Percentiles rank a stretch among this genome's conserved stretches.
phyloP scores from a whole-genome alignment of 352 stramenopile genomes.

The Phytophthora constricta region DNA sequence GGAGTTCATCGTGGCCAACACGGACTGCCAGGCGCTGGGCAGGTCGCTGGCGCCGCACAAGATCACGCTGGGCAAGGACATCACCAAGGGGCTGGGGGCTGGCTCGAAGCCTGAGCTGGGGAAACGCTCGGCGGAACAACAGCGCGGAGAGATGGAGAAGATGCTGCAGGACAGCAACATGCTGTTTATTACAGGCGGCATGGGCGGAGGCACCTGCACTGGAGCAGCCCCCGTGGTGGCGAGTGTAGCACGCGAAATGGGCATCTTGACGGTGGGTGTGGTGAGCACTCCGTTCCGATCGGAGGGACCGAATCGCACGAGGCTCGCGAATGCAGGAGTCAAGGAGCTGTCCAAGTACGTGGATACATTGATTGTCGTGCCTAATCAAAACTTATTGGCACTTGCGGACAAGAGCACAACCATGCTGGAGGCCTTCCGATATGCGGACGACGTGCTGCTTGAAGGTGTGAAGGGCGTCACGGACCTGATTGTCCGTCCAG shows the following conservation, averaged over 20 bases:
- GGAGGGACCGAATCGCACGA: constrained; percentile 94
- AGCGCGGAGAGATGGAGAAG: constrained; percentile 88
- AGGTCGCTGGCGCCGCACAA: constrained; percentile 80
- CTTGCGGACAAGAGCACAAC: constrained; percentile 94
- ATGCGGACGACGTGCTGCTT: constrained; percentile 95
- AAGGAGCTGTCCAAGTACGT: constrained; percentile 93
- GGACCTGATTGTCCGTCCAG: constrained; percentile 95
- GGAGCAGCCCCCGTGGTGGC: constrained; percentile 94
- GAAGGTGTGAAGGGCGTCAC: constrained; percentile 96
- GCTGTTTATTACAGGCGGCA: constrained; percentile 96
- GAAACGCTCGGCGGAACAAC: constrained; percentile 87
- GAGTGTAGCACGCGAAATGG: constrained; percentile 91
- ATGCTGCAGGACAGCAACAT: constrained; percentile 94
- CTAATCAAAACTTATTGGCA: constrained; percentile 96
- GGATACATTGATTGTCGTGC: constrained; percentile 97
- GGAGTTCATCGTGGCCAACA: constrained; percentile 97
- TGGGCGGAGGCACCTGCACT: constrained; percentile 93
- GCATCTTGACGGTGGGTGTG: constrained; percentile 95
- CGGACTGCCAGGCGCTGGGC: constrained; percentile 92
- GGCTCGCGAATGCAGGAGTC: constrained; percentile 92
- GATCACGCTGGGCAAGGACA: constrained; percentile 85
- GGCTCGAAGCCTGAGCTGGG: constrained; percentile 85
- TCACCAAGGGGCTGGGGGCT: constrained; percentile 84
- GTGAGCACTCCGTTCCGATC: constrained; percentile 97
- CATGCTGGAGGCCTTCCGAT: constrained; percentile 93